phyloP scores from a whole-genome alignment of 2,329 filamentous ascomycete genomes.

The Drechslera avenae region DNA sequence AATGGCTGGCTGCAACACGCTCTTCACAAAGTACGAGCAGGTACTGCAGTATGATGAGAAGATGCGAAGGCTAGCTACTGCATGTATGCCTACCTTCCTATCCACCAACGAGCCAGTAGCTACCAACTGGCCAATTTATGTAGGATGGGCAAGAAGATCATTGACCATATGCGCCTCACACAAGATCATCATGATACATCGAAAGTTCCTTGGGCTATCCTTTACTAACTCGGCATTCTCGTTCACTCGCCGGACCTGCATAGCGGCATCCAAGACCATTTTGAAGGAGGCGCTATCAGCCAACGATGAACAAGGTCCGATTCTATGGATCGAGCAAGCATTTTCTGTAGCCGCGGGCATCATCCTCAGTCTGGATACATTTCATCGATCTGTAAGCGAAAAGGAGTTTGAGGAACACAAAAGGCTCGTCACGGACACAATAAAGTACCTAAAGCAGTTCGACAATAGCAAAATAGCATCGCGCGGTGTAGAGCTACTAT shows the following conservation, averaged over 20 bases:
- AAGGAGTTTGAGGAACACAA: conserved; percentile 15
- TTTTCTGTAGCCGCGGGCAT: conserved; percentile 51
- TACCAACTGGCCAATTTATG: conserved; percentile 44
- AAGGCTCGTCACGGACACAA: conserved; percentile 12
- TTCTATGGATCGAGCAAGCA: conserved; percentile 51
- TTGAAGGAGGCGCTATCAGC: conserved; percentile 44
- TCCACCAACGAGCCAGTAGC: conserved; percentile 35
- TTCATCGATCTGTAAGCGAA: conserved; percentile 33
- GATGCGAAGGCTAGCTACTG: conserved; percentile 45
- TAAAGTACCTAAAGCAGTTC: conserved; percentile 17
- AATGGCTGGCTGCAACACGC: conserved; percentile 41
- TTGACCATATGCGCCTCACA: conserved; percentile 47
- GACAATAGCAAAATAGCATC: conserved; percentile 17
- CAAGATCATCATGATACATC: conserved; percentile 53
- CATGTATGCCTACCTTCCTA: conserved; percentile 43
- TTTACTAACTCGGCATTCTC: conserved; percentile 48
- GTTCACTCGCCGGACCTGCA: conserved; percentile 49
- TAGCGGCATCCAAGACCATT: conserved; percentile 50
- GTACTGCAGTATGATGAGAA: conserved; percentile 48
- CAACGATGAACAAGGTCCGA: conserved; percentile 40
- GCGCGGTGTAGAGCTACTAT: conserved; percentile 20
- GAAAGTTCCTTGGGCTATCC: conserved; percentile 47
- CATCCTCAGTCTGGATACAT: conserved; percentile 48
- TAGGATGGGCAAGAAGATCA: conserved; percentile 48
- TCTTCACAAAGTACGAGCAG: conserved; percentile 50